Conservation (phyloP, 176 grass and related monocot genomes). For the Rhipidocladum racemiflorum region DNA sequence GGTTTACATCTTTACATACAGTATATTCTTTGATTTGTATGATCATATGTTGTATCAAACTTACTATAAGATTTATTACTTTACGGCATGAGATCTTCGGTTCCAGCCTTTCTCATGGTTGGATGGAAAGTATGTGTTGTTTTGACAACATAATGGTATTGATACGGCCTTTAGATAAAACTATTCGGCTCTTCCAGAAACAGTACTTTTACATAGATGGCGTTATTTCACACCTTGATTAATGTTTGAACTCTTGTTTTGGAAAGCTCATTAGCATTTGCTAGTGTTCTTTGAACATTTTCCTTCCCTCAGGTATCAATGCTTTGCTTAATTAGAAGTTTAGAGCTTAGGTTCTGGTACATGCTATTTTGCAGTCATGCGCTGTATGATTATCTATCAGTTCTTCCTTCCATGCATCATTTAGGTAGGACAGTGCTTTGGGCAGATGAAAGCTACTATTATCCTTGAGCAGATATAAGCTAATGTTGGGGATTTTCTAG, state of each 20-base stretch:
- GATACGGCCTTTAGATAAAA: constrained; percentile 1
- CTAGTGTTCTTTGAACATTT: background rate
- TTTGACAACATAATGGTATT: background rate
- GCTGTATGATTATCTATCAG: background rate
- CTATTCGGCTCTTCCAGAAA: background rate
- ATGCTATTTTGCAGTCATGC: background rate
- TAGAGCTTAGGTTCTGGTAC: background rate
- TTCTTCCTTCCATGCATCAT: background rate
- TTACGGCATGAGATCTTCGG: background rate
- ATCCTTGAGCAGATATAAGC: background rate
- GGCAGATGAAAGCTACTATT: background rate
- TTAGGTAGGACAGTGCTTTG: background rate
- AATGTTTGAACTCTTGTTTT: background rate
- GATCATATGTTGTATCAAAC: constrained; percentile 43
- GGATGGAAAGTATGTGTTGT: background rate
- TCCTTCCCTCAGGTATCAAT: background rate
- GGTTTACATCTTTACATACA: constrained; percentile 25
- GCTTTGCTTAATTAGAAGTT: background rate
- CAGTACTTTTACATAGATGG: background rate
- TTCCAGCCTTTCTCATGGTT: background rate
- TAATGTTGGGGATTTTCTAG: constrained; percentile 6
- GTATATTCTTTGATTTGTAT: constrained; percentile 60
- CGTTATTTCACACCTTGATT: background rate
- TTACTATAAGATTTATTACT: constrained; percentile 23
- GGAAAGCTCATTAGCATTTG: background rate